Percentiles rank a stretch among this genome's conserved stretches.
Conservation (phyloP, 768 basidiomycete species). For the Kwoniella sp. region DNA sequence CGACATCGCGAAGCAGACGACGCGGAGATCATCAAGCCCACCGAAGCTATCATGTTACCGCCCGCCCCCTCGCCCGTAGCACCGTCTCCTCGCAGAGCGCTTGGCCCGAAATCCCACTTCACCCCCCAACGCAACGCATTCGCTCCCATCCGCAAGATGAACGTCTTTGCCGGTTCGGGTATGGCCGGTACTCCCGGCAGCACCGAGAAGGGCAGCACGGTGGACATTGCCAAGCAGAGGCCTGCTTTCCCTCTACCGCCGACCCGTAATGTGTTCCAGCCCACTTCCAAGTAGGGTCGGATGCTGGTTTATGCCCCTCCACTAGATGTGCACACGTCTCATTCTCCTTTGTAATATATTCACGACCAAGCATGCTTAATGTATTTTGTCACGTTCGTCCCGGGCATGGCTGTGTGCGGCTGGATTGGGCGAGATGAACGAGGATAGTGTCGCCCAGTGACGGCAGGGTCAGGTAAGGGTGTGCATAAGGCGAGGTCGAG, state of each 20-base stretch:
- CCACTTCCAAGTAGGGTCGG: too few species aligned
- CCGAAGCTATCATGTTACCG: constrained; percentile 22
- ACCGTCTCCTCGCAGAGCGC: not conserved
- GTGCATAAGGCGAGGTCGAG: too few species aligned
- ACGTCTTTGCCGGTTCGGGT: not conserved
- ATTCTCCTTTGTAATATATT: too few species aligned
- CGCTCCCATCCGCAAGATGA: not conserved
- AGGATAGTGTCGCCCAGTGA: too few species aligned
- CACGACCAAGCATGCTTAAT: too few species aligned
- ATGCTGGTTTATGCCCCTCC: too few species aligned
- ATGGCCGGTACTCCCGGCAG: not conserved
- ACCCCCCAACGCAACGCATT: constrained; percentile 12
- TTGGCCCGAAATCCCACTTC: constrained; percentile 7
- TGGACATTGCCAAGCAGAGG: constrained; percentile 7
- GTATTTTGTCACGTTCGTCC: too few species aligned
- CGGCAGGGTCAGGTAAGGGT: too few species aligned
- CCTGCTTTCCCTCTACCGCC: constrained; percentile 16
- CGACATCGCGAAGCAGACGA: constrained; percentile 16
- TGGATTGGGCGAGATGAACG: too few species aligned
- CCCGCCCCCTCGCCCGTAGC: not conserved
- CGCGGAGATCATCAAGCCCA: constrained; percentile 1
- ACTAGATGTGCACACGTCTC: too few species aligned
- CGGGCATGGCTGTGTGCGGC: too few species aligned
- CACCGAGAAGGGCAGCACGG: not conserved
- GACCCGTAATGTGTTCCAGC: constrained; percentile 10